Conservation (phyloP, 2,329 filamentous ascomycete genomes). For the Hypoxylon rubiginosum region DNA sequence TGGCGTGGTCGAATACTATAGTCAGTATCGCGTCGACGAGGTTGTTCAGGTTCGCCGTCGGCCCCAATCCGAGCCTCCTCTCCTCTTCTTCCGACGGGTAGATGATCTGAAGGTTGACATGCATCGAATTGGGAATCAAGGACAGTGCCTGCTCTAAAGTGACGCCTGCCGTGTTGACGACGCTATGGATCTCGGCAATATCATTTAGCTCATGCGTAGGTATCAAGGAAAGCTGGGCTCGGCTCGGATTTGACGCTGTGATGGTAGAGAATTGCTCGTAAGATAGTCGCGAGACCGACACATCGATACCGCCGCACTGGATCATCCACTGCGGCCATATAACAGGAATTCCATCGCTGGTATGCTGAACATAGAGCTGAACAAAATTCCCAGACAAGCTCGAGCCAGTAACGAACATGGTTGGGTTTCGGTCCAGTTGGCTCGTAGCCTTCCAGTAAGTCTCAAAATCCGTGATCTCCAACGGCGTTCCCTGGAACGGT, state of each 20-base stretch:
- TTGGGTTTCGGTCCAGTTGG: slow-evolving; percentile 87
- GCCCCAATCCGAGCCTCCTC: slow-evolving; percentile 75
- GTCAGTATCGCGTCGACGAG: slow-evolving; percentile 87
- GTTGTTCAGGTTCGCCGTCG: slow-evolving; percentile 84
- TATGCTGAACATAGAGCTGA: slow-evolving; percentile 90
- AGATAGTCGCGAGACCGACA: slow-evolving; percentile 84
- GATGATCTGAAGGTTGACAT: slow-evolving; percentile 91
- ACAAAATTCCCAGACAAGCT: slow-evolving; percentile 97
- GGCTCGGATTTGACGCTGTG: slow-evolving; percentile 59
- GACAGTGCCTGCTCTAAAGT: slow-evolving; percentile 82
- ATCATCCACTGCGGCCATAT: slow-evolving; percentile 90
- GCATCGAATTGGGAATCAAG: slow-evolving; percentile 81
- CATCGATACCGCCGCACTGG: slow-evolving; percentile 79
- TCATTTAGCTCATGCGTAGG: slow-evolving; percentile 63
- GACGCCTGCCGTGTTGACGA: slow-evolving; percentile 82
- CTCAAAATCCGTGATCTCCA: slow-evolving; percentile 98
- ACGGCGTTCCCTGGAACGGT: slow-evolving; percentile 89
- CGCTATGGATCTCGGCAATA: slow-evolving; percentile 76
- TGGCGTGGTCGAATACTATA: slow-evolving; percentile 92
- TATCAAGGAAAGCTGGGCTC: slow-evolving; percentile 60
- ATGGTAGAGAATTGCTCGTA: slow-evolving; percentile 76
- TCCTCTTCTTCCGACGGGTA: slow-evolving; percentile 86
- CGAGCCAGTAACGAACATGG: slow-evolving; percentile 91
- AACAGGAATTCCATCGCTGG: slow-evolving; percentile 86
- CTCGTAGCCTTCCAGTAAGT: slow-evolving; percentile 99